Conservation (phyloP, 192 early-diverging fungal species). For the Mortierella alpina region DNA sequence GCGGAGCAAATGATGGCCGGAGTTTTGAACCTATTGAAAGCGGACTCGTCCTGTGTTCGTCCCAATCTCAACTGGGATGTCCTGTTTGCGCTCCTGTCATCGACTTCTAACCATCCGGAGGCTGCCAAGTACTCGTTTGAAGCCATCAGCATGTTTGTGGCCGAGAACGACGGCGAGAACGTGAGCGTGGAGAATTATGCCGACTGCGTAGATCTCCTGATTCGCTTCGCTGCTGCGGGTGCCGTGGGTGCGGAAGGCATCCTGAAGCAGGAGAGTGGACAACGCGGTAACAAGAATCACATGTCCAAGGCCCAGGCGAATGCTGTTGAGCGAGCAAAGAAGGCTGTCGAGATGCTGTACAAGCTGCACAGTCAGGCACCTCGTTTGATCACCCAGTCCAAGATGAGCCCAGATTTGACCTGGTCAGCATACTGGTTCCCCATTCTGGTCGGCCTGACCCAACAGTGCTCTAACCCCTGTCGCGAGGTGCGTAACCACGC, state of each 20-base stretch:
- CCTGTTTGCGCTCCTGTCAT: slow-evolving; percentile 65
- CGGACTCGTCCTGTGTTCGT: slow-evolving; percentile 58
- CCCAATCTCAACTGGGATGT: slow-evolving; percentile 59
- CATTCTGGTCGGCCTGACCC: slow-evolving; percentile 75
- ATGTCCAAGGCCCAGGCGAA: slow-evolving; percentile 56
- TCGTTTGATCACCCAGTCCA: slow-evolving; percentile 52
- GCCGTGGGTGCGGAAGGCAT: slow-evolving; percentile 43
- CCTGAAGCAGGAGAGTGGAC: slow-evolving; percentile 45
- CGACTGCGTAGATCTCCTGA: slow-evolving; percentile 78
- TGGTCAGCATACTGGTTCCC: slow-evolving; percentile 87
- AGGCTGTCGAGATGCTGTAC: slow-evolving; percentile 75
- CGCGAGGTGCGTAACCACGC: slow-evolving; percentile 86
- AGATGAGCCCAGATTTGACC: slow-evolving; percentile 58
- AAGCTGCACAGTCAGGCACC: slow-evolving; percentile 68
- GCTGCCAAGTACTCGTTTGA: slow-evolving; percentile 76
- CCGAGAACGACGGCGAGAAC: slow-evolving; percentile 59
- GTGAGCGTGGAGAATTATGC: slow-evolving; percentile 73
- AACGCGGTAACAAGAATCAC: slow-evolving; percentile 40
- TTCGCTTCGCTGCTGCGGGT: slow-evolving; percentile 69
- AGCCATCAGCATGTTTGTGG: slow-evolving; percentile 65
- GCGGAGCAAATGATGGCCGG: slow-evolving; percentile 85
- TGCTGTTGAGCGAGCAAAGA: slow-evolving; percentile 71
- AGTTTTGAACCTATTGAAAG: slow-evolving; percentile 71
- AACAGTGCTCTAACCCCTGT: slow-evolving; percentile 80
- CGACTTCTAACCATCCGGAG: slow-evolving; percentile 67